phyloP scores from a whole-genome alignment of 805 yeast genomes.

The Candida methanosorbosa region DNA sequence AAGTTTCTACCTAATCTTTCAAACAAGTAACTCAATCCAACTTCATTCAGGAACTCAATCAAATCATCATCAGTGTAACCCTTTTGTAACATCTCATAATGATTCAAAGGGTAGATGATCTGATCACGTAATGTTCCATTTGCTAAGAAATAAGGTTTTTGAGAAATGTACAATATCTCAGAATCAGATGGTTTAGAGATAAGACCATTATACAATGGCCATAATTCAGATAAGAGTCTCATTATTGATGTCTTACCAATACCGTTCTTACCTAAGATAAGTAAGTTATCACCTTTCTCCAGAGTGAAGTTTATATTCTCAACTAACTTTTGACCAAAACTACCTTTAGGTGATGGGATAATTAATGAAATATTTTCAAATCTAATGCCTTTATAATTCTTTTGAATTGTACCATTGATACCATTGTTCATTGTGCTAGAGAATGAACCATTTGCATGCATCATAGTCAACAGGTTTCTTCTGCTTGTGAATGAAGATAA shows the following conservation, averaged over 20 bases:
- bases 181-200: conserved; percentile 65
- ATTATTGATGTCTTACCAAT: conserved; percentile 85
- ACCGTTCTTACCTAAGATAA: conserved; percentile 83
- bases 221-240: conserved; percentile 74
- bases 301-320: conserved; percentile 56
- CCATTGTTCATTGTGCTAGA: conserved; percentile 25
- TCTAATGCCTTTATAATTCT: conserved; percentile 68
- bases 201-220: conserved; percentile 86
- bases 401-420: conserved; percentile 74
- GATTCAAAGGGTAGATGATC: conserved; percentile 76
- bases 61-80: conserved; percentile 68
- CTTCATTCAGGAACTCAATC: conserved; percentile 59
- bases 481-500: conserved; percentile 23
- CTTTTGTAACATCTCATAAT: conserved; percentile 64
- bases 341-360: conserved; percentile 59
- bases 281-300: conserved; percentile 54
- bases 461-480: conserved; percentile 9
- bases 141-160: conserved; percentile 71
- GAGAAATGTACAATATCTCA: conserved; percentile 75
- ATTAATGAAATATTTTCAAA: conserved; percentile 77
- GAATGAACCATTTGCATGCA: conserved; percentile 1
- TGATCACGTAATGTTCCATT: conserved; percentile 84
- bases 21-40: conserved; percentile 71
- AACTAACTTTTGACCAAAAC: conserved; percentile 50
- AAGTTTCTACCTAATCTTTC: conserved; percentile 50